phyloP scores from a whole-genome alignment of 345 rosid genomes.

The Passiflora organensis region DNA sequence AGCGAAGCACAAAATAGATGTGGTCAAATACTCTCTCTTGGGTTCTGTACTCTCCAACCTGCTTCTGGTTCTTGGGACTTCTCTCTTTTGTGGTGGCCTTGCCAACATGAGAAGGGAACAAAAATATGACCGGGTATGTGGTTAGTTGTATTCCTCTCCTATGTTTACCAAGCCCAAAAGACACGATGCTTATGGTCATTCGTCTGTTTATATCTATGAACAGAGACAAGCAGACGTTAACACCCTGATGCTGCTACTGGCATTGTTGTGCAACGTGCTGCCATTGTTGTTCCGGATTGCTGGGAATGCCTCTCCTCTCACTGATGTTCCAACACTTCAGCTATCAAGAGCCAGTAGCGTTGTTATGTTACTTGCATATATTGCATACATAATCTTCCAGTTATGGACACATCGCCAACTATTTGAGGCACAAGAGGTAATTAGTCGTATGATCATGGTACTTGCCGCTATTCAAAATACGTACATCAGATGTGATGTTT shows the following conservation, averaged over 20 bases:
- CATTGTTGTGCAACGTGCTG: constrained; percentile 61
- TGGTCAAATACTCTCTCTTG: constrained; percentile 80
- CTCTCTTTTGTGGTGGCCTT: constrained; percentile 86
- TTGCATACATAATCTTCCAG: constrained; percentile 70
- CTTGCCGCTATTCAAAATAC: neutral
- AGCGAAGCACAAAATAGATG: constrained; percentile 44
- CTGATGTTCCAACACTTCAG: constrained; percentile 39
- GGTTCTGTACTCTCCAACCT: constrained; percentile 88
- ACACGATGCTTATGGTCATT: neutral
- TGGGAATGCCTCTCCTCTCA: constrained; percentile 23
- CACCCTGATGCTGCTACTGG: constrained; percentile 60
- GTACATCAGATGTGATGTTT: too few relatives aligned
- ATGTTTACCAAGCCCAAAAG: too few relatives aligned
- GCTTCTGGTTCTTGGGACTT: constrained; percentile 90
- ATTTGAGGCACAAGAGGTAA: constrained; percentile 56
- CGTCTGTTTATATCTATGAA: neutral
- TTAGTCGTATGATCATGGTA: neutral
- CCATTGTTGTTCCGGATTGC: constrained; percentile 55
- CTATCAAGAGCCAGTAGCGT: constrained; percentile 80
- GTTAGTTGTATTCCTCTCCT: neutral
- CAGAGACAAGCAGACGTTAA: constrained; percentile 94
- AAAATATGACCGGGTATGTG: constrained; percentile 69
- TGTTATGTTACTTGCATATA: constrained; percentile 70
- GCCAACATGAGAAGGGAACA: constrained; percentile 61
- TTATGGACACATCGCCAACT: constrained; percentile 63